Evolutionary conservation across 176 grass and related monocot genomes (phyloP).

Genomic region (Elymus sibiricus): DNA sequence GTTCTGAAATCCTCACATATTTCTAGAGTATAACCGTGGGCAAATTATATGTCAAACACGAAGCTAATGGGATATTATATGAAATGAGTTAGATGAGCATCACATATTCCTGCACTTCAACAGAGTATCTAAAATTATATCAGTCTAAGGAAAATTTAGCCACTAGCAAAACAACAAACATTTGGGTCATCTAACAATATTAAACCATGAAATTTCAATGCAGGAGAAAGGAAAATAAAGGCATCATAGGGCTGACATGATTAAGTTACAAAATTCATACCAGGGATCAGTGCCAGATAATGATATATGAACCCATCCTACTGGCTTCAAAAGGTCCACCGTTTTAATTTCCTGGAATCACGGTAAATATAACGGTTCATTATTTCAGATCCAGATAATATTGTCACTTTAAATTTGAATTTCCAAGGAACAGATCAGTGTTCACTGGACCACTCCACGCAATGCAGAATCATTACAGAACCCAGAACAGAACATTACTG

Average conservation of each 20-base stretch:
- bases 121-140: not conserved
- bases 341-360: slow-evolving; percentile 85
- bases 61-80: not conserved
- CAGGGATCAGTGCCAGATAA: slow-evolving; percentile 78
- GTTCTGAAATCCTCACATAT: not conserved
- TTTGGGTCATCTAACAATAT: not conserved
- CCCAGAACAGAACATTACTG: too few relatives aligned
- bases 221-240: not conserved
- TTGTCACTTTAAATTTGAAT: not conserved
- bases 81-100: not conserved
- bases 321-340: slow-evolving; percentile 85
- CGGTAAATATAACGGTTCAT: not conserved
- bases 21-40: not conserved
- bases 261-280: slow-evolving; percentile 38
- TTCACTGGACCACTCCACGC: not conserved
- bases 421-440: not conserved
- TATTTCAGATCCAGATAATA: slow-evolving; percentile 4
- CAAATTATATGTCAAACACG: not conserved
- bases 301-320: slow-evolving; percentile 92
- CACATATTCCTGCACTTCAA: not conserved
- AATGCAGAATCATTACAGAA: too few relatives aligned
- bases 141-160: not conserved
- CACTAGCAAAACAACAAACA: not conserved
- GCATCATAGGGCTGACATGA: not conserved
- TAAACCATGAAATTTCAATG: not conserved